Evolutionary conservation across 495 filamentous ascomycete genomes (phyloP).

Genomic region (Xylaria scruposa): DNA sequence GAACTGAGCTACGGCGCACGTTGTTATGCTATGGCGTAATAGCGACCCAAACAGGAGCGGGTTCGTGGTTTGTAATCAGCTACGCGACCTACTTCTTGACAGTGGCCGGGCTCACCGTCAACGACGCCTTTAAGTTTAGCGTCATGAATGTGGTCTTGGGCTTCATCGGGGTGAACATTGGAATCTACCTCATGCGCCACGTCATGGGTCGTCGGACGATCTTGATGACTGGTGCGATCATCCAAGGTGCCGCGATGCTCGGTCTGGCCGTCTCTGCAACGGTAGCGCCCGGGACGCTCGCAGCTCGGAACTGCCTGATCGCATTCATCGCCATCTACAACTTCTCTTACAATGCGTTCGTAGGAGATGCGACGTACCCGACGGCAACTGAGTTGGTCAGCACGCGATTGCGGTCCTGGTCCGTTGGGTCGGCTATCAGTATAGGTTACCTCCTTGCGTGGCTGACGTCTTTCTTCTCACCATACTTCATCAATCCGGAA

Average conservation of each 20-base stretch:
- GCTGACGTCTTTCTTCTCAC: conserved; percentile 51
- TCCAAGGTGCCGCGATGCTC: conserved; percentile 46
- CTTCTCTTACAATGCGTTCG: conserved; percentile 49
- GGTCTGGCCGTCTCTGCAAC: conserved; percentile 45
- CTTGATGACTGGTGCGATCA: conserved; percentile 43
- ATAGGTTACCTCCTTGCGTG: conserved; percentile 55
- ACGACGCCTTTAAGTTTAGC: conserved; percentile 49
- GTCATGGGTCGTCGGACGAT: conserved; percentile 44
- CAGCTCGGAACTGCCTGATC: conserved; percentile 39
- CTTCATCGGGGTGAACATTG: conserved; percentile 47
- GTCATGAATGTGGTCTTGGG: conserved; percentile 49
- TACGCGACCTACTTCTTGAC: conserved; percentile 52
- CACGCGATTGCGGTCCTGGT: conserved; percentile 57
- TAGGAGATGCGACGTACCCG: conserved; percentile 51
- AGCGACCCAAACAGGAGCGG: conserved; percentile 42
- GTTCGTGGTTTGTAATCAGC: conserved; percentile 51
- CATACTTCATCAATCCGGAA: conserved; percentile 59
- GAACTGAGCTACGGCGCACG: conserved; percentile 47
- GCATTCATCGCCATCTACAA: conserved; percentile 36
- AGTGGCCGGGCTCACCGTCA: conserved; percentile 44
- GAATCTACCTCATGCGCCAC: conserved; percentile 49
- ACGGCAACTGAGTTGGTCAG: conserved; percentile 53
- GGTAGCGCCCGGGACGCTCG: conserved; percentile 37
- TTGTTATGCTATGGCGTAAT: conserved; percentile 48
- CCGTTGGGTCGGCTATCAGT: conserved; percentile 56